Evolutionary conservation across 371 early-diverging fungal species (phyloP), one percentile per base, ranked within the genome.

Genomic region (Conidiobolus incongruus): DNA sequence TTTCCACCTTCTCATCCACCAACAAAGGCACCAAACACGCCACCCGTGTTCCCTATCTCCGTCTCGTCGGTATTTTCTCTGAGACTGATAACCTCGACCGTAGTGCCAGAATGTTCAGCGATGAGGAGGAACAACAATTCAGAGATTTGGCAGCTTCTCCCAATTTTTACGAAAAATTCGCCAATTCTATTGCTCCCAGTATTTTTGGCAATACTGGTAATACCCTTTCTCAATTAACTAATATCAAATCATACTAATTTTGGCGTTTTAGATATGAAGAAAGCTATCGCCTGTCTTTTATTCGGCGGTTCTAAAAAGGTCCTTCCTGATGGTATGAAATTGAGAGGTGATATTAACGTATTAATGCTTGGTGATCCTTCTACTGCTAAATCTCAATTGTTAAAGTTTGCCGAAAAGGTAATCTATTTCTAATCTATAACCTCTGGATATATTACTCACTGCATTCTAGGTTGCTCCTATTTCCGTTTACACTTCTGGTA

Each of bases 331-430:
- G 90, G 94, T 31, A 88, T 98, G 79, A 70, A 79, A 31, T 62
- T 99, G 30, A 69, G 99, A 60, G 99, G 99, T 47, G 99, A 98
- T 56, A 94, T 99, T 50, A 98, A 97, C 62, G 95, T 99, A 17
- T 66, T 99, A 26, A 65, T 99, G 49, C 62, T 99, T n/a, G 99
- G 95, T 55, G 99, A 99, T 67, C 99, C 99, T 2, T 99, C 99
- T 51, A 92, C 97, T 24, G 99, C 99, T 44, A 99, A 99, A 62
- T 82, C 83, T 13, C 99, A 99, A 62, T 62, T 99, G 51, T 70
- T 99, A 26, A 98, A 98, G 68, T 99, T 99, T 69, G 85, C 92
- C 17, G 93, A 96, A 52, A 86, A 86, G 68, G 84, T 74, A 11
- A 13, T 15, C 16, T 19, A 35, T 35, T 5, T 19, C 5, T n/a